Percentiles rank a stretch among this genome's conserved stretches.
Evolutionary conservation across 805 yeast species (phyloP).

Genomic region (Clavispora asparagi): DNA sequence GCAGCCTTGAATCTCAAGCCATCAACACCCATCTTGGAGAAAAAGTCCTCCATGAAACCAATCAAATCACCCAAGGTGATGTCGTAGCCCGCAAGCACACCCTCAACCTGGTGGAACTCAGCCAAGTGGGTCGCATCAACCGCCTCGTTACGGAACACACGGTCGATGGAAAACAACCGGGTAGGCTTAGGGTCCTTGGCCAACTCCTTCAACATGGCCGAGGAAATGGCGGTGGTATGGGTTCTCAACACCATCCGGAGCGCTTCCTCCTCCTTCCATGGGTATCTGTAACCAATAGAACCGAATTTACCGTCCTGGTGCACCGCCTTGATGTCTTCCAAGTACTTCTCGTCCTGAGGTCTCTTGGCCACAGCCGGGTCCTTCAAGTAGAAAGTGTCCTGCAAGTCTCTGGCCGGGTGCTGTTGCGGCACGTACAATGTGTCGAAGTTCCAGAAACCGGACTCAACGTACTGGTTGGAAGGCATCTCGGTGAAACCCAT

Average conservation of each 20-base stretch:
- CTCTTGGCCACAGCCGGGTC: slow-evolving; percentile 79
- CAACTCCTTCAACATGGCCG: slow-evolving; percentile 78
- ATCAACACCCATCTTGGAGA: slow-evolving; percentile 94
- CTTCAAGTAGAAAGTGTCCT: slow-evolving; percentile 95
- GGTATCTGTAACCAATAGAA: slow-evolving; percentile 96
- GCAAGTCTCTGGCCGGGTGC: slow-evolving; percentile 99
- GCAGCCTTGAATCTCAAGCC: slow-evolving; percentile 97
- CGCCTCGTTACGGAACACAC: slow-evolving; percentile 99
- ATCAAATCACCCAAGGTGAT: slow-evolving; percentile 93
- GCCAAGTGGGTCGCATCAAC: slow-evolving; percentile 99
- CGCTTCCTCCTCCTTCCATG: slow-evolving; percentile 92
- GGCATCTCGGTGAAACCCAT: slow-evolving; percentile 99
- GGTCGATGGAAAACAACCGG: slow-evolving; percentile 90
- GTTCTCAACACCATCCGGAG: slow-evolving; percentile 91
- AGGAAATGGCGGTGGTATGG: slow-evolving; percentile 93
- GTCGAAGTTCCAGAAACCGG: slow-evolving; percentile 99
- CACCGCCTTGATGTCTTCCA: slow-evolving; percentile 72
- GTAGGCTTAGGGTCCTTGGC: slow-evolving; percentile 87
- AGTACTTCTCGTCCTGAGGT: slow-evolving; percentile 77
- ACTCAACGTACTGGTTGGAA: slow-evolving; percentile 94
- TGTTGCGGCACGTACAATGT: slow-evolving; percentile 96
- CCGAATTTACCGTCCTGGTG: slow-evolving; percentile 91
- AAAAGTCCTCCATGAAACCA: slow-evolving; percentile 97
- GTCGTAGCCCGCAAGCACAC: slow-evolving; percentile 95
- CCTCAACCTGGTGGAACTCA: slow-evolving; percentile 99